Evolutionary conservation across 1,284 basidiomycete genomes (phyloP).

Genomic region (Coniferiporia sulphurascens): DNA sequence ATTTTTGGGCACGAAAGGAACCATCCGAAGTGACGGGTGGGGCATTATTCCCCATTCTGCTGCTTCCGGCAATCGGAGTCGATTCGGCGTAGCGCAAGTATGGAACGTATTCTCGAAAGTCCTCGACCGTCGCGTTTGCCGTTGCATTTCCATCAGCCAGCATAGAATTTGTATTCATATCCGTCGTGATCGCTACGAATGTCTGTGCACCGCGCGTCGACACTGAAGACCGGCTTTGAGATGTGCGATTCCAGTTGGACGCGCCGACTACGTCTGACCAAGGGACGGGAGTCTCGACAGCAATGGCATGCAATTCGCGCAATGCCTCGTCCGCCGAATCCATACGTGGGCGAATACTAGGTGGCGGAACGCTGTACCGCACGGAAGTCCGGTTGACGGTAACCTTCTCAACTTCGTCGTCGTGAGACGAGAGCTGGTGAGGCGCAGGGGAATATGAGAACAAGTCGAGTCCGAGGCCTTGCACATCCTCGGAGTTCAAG

Average conservation of each 20-base stretch:
- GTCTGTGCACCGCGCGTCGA: constrained; percentile 10
- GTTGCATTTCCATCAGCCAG: not conserved
- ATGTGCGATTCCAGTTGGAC: not conserved
- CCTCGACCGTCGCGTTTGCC: constrained; percentile 14
- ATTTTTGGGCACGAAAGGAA: constrained; percentile 17
- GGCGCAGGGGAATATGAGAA: constrained; percentile 1
- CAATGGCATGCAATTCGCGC: constrained; percentile 17
- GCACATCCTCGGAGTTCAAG: not conserved
- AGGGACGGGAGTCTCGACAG: constrained; percentile 4
- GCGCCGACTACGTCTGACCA: not conserved
- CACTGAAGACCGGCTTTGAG: constrained; percentile 11
- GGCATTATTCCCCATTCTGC: not conserved
- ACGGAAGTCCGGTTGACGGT: not conserved
- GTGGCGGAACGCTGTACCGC: constrained; percentile 17
- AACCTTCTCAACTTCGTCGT: not conserved
- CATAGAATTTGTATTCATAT: constrained; percentile 1
- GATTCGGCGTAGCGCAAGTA: constrained; percentile 16
- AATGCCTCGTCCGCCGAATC: constrained; percentile 16
- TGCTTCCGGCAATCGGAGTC: constrained; percentile 7
- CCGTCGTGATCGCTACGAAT: constrained; percentile 18
- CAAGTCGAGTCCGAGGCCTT: constrained; percentile 15
- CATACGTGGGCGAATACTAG: constrained; percentile 13
- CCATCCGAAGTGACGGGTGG: constrained; percentile 1
- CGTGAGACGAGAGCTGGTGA: not conserved
- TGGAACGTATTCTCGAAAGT: constrained; percentile 16